A percentile compares a stretch with the other conserved stretches of the same genome.
phyloP scores from a whole-genome alignment of 495 filamentous ascomycete species.

The Penicillium antarcticum region DNA sequence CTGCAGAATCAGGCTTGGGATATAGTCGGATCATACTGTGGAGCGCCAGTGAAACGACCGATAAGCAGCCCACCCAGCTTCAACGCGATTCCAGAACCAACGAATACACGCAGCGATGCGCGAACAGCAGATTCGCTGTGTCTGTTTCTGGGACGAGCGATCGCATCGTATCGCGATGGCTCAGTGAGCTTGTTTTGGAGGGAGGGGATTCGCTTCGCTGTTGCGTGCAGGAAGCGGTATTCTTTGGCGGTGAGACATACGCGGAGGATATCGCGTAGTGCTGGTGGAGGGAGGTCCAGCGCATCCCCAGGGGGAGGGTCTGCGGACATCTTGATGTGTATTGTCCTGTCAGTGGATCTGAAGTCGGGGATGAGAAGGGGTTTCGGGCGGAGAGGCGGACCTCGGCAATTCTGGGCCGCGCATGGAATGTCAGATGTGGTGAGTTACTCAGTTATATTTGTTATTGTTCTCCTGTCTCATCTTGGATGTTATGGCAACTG shows the following conservation, averaged over 20 bases:
- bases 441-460: no score
- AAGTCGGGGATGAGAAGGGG: constrained; percentile 4
- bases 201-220: constrained; percentile 62
- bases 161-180: constrained; percentile 50
- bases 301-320: constrained; percentile 5
- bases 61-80: constrained; percentile 63
- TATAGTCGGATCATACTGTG: constrained; percentile 21
- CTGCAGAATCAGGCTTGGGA: neutral
- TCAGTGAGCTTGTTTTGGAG: constrained; percentile 59
- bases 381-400: constrained; percentile 1
- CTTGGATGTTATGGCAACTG: no score
- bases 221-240: constrained; percentile 76
- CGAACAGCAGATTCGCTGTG: constrained; percentile 79
- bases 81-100: constrained; percentile 64
- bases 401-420: neutral
- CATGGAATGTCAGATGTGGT: neutral
- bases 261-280: constrained; percentile 69
- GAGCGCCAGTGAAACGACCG: constrained; percentile 39
- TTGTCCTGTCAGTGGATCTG: neutral
- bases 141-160: constrained; percentile 55
- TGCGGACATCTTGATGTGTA: constrained; percentile 11
- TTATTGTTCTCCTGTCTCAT: neutral
- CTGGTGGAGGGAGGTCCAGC: constrained; percentile 19
- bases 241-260: constrained; percentile 82
- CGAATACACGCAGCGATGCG: constrained; percentile 70